A percentile compares a stretch with the other conserved stretches of the same genome.
Conservation (phyloP, 805 yeast species). For the Blastobotrys americana region DNA sequence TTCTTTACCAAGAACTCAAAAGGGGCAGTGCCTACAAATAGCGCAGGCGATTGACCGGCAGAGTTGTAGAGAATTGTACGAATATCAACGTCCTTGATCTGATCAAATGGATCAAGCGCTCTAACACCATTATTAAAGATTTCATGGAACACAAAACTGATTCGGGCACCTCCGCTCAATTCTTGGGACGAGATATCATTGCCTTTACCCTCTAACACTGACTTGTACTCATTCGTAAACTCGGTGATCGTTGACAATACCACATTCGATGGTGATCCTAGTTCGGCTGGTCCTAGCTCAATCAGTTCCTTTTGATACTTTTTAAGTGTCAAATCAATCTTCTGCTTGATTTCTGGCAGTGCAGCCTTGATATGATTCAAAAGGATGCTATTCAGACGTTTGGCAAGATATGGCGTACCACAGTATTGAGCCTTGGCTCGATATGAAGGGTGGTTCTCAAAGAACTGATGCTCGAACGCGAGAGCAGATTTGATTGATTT, state of each 20-base stretch:
- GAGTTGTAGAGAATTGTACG: constrained; percentile 96
- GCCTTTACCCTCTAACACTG: constrained; percentile 88
- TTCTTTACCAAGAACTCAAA: constrained; percentile 90
- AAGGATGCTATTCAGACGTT: constrained; percentile 81
- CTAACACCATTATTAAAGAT: constrained; percentile 88
- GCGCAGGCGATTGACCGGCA: constrained; percentile 90
- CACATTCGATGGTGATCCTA: constrained; percentile 80
- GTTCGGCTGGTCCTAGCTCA: constrained; percentile 70
- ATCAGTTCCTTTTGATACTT: constrained; percentile 76
- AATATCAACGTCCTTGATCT: constrained; percentile 89
- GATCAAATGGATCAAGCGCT: constrained; percentile 92
- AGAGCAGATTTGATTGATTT: constrained; percentile 87
- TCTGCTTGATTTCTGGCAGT: constrained; percentile 86
- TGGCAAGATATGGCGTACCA: constrained; percentile 95
- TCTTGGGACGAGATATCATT: constrained; percentile 84
- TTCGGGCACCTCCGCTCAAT: constrained; percentile 96
- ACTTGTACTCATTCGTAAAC: constrained; percentile 85
- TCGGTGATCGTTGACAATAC: constrained; percentile 89
- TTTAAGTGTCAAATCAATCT: constrained; percentile 78
- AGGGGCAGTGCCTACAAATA: constrained; percentile 95
- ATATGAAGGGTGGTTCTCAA: constrained; percentile 83
- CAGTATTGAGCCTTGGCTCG: constrained; percentile 88
- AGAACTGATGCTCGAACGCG: constrained; percentile 69
- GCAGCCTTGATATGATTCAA: constrained; percentile 85
- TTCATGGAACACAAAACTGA: constrained; percentile 95